Conservation (phyloP, 495 filamentous ascomycete species). For the Eremomyces bilateralis region DNA sequence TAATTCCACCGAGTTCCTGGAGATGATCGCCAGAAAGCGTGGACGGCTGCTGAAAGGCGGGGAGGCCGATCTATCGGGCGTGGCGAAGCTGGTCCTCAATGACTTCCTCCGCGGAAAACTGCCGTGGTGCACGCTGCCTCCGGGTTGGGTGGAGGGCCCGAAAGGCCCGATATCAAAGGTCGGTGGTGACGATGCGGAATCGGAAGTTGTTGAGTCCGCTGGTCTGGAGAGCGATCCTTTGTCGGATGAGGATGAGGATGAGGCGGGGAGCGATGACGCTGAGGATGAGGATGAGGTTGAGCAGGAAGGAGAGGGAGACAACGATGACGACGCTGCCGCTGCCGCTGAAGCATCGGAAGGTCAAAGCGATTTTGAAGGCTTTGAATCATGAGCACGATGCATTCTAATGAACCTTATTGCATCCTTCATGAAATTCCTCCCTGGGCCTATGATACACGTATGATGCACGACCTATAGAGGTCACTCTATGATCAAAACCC, state of each 20-base stretch:
- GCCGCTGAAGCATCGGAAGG: no score
- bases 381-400: no score
- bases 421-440: no score
- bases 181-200: constrained; percentile 35
- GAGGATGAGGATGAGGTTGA: constrained; percentile 7
- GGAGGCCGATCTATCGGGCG: constrained; percentile 79
- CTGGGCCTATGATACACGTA: no score
- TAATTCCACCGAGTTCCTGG: constrained; percentile 62
- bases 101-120: constrained; percentile 90
- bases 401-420: no score
- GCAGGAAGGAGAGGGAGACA: not conserved
- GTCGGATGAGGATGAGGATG: constrained; percentile 1
- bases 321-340: not conserved
- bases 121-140: constrained; percentile 83
- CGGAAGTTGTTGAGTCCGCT: constrained; percentile 20
- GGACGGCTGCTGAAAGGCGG: constrained; percentile 72
- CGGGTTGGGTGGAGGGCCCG: constrained; percentile 31
- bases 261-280: constrained; percentile 5
- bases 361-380: no score
- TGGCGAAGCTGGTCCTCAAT: constrained; percentile 87
- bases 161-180: constrained; percentile 20
- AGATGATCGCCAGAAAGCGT: constrained; percentile 67
- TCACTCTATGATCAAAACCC: no score
- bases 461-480: no score
- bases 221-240: constrained; percentile 12